Base-by-base conservation (phyloP, 2,329 filamentous ascomycete species). In the Fusarium anguioides region DNA sequence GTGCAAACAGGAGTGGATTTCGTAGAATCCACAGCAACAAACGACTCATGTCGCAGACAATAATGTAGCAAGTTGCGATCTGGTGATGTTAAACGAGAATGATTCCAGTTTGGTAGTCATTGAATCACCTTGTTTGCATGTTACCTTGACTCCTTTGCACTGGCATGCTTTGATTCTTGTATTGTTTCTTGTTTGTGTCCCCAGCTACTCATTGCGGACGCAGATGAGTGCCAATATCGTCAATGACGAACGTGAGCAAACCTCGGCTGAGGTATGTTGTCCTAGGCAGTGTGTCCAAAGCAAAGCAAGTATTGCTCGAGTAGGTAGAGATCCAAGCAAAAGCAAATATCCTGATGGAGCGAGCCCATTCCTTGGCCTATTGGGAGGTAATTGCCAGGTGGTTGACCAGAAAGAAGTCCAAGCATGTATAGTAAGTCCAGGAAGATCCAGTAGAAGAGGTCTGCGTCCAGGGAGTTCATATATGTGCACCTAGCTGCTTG, bases 401-500 rank as follows among this genome's bases (percentile, higher is more conserved):
- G 45, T 56, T 48, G 56, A 37, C 29, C 46, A 44, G 47, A 42
- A 21, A 33, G 15, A 44, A 40, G 24, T 68, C 64, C 64, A 60
- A 29, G 37, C 31, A 33, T 31, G 29, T 31, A 31, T 31, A n/a
- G 24, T 26, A 40, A 21, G 36, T 68, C 65, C 65, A 44, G 42
- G 27, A 21, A 44, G 36, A 45, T 55, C 64, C 64, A 55, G 45
- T 8, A 31, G 33, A 23, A 29, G 20, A 27, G 49, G 45, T 57
- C 42, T 35, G 46, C 54, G 23, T 59, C 65, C 66, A 63, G 15
- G 35, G 20, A 35, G n/a, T 41, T 61, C 35, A 58, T 42, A 12
- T 48, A 39, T 45, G 50, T 44, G 51, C 60, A 53, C 62, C 71
- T 73, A 73, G 69, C 69, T 73, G 71, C 47, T 67, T 57, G 50